These are phyloP conservation scores for Sphagnurus paluster DNA, from an alignment of 1,284 basidiomycete species.

Conservation along the genomic window DNA sequence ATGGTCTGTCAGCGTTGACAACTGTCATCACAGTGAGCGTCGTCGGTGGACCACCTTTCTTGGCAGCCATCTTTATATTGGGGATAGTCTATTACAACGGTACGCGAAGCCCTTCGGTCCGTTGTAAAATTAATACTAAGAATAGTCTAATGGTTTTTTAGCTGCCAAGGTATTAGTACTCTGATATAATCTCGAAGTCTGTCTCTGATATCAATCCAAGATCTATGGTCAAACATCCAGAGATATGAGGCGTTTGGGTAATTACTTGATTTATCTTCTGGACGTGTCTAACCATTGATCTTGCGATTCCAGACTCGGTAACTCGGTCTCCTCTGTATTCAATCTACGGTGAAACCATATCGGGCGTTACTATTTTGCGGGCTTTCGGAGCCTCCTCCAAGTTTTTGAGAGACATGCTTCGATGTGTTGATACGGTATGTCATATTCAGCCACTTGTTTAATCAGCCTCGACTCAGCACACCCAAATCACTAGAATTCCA, in stretches of 20 bases:
- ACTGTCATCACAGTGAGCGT: conserved; percentile 78
- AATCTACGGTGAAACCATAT: conserved; percentile 88
- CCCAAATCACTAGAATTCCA: conserved; percentile 62
- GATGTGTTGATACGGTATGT: conserved; percentile 77
- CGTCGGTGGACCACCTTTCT: conserved; percentile 79
- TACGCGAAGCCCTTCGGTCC: conserved; percentile 31
- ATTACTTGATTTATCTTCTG: background rate
- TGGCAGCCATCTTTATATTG: conserved; percentile 61
- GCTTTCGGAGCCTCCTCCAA: conserved; percentile 88
- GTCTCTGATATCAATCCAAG: conserved; percentile 40
- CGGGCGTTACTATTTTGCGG: conserved; percentile 85
- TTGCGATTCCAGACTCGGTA: conserved; percentile 63
- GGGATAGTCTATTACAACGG: conserved; percentile 70
- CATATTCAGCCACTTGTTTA: background rate
- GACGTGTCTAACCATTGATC: background rate
- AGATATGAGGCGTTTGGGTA: conserved; percentile 85
- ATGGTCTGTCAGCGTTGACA: conserved; percentile 55
- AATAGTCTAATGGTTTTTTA: conserved; percentile 20
- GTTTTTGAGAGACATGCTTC: conserved; percentile 84
- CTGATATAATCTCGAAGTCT: background rate
- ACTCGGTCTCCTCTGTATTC: conserved; percentile 91
- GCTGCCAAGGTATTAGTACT: conserved; percentile 44
- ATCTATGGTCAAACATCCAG: conserved; percentile 87
- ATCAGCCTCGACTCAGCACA: conserved; percentile 6
- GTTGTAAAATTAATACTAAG: background rate